Evolutionary conservation across 2,329 filamentous ascomycete genomes (phyloP).

Genomic region (Juglanconis juglandina): DNA sequence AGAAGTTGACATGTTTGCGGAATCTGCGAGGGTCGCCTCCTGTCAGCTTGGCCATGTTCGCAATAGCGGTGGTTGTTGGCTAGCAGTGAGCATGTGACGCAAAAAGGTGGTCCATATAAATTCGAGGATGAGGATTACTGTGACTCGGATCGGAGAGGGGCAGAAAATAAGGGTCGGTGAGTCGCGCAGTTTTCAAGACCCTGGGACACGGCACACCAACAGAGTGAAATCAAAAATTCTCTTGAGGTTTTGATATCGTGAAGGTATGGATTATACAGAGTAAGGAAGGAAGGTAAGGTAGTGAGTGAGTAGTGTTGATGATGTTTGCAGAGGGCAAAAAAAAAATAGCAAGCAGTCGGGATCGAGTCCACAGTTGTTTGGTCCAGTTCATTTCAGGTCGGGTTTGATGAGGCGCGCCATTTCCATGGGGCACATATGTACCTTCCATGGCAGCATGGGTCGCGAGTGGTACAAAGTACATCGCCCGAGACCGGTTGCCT

Average conservation of each 20-base stretch:
- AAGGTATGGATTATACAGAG: not conserved
- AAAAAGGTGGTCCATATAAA: not conserved
- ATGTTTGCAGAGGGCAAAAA: not conserved
- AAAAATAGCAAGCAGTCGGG: not conserved
- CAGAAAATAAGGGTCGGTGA: not conserved
- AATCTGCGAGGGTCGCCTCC: constrained; percentile 45
- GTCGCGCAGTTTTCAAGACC: not conserved
- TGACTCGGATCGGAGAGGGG: not conserved
- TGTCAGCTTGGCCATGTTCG: constrained; percentile 44
- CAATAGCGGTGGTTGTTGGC: not conserved
- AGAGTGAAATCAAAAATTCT: not conserved
- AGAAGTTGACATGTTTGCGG: constrained; percentile 57
- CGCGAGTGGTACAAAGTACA: not conserved
- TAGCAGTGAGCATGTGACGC: not conserved
- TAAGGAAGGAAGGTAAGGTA: not conserved
- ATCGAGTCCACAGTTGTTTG: not conserved
- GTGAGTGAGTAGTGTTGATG: not conserved
- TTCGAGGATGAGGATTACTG: not conserved
- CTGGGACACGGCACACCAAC: not conserved
- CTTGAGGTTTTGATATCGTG: not conserved
- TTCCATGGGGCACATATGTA: not conserved
- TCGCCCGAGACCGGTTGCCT: not conserved
- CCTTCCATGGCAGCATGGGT: not conserved
- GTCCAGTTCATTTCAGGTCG: not conserved
- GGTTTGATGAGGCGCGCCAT: not conserved